Percentiles rank a stretch among this genome's conserved stretches.
Evolutionary conservation across 768 basidiomycete species (phyloP).

Genomic region (Suillus subalutaceus): DNA sequence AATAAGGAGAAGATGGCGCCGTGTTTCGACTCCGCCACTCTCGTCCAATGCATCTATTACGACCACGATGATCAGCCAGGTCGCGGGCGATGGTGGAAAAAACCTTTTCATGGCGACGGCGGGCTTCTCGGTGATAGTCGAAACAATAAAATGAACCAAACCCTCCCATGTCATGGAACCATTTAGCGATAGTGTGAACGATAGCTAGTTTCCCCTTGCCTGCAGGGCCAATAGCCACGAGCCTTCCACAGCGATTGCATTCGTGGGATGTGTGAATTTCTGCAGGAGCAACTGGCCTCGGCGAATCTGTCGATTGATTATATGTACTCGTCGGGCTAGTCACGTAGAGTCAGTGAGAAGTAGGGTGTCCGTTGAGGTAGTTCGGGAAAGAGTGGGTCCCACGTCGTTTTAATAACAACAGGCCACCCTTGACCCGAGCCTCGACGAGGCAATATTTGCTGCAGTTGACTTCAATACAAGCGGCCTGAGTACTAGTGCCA

Average conservation of each 20-base stretch:
- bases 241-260: background rate
- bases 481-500: background rate
- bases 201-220: background rate
- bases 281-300: background rate
- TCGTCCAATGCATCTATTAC: constrained; percentile 1
- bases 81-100: constrained; percentile 24
- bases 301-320: background rate
- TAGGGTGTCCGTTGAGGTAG: background rate
- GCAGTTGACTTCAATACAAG: background rate
- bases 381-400: background rate
- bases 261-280: background rate
- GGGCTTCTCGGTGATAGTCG: constrained; percentile 15
- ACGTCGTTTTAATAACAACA: background rate
- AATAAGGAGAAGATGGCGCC: constrained; percentile 17
- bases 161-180: constrained; percentile 13
- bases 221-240: background rate
- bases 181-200: background rate
- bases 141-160: constrained; percentile 23
- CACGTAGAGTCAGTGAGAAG: background rate
- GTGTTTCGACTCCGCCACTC: constrained; percentile 11
- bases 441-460: background rate
- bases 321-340: background rate
- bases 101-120: constrained; percentile 7
- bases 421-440: background rate
- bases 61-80: constrained; percentile 5